phyloP scores from a whole-genome alignment of 225 moss, liverwort and hornwort species.

The Polytrichum commune region DNA sequence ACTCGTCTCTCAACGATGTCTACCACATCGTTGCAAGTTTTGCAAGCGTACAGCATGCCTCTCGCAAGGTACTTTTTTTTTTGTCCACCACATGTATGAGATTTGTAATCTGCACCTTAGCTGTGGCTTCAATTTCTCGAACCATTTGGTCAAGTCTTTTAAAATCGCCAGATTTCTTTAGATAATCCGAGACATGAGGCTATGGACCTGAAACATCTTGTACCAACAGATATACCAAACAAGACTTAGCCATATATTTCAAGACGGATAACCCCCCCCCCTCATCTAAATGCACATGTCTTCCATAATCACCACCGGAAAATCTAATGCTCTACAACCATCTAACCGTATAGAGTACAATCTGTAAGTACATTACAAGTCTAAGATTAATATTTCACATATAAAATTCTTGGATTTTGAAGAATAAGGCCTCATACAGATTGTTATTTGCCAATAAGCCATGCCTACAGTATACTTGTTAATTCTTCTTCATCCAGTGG shows the following conservation, averaged over 20 bases:
- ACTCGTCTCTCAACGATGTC: constrained; percentile 27
- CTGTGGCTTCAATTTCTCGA: constrained; percentile 26
- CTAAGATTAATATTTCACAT: too few relatives aligned
- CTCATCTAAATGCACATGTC: too few relatives aligned
- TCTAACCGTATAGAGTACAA: too few relatives aligned
- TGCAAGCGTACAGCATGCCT: constrained; percentile 19
- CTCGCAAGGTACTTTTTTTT: constrained; percentile 20
- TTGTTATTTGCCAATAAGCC: too few relatives aligned
- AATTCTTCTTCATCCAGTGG: too few relatives aligned
- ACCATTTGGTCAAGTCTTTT: constrained; percentile 36
- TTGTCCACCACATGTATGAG: constrained; percentile 28
- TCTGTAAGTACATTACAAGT: too few relatives aligned
- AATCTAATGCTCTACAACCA: too few relatives aligned
- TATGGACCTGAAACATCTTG: not conserved
- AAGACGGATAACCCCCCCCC: too few relatives aligned
- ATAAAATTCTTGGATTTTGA: too few relatives aligned
- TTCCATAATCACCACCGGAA: too few relatives aligned
- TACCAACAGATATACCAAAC: not conserved
- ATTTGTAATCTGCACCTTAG: constrained; percentile 37
- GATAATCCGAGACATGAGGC: constrained; percentile 18
- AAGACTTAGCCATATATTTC: not conserved
- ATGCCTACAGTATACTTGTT: too few relatives aligned
- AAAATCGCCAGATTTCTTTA: constrained; percentile 30
- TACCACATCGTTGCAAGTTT: constrained; percentile 38
- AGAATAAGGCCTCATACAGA: too few relatives aligned